Evolutionary conservation across 2,329 filamentous ascomycete genomes (phyloP).

Genomic region (Talaromyces sp.): DNA sequence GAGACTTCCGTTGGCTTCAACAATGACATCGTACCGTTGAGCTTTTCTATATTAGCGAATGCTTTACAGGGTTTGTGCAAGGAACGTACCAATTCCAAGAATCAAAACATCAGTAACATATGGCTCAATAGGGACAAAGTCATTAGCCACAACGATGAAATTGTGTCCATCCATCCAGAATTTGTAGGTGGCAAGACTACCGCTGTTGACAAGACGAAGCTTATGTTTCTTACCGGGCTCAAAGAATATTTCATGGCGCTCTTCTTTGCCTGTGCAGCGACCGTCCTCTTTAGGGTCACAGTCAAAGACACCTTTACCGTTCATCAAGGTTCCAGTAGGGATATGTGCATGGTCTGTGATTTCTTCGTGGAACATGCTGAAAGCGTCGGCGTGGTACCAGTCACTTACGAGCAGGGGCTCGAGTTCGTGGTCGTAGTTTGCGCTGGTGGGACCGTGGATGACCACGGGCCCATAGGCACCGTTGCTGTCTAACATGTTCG

Average conservation of each 20-base stretch:
- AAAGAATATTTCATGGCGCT: slow-evolving; percentile 47
- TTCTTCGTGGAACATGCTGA: slow-evolving; percentile 24
- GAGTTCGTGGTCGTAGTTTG: slow-evolving; percentile 38
- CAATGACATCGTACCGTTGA: slow-evolving; percentile 24
- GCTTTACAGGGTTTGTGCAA: not conserved
- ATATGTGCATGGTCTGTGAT: slow-evolving; percentile 25
- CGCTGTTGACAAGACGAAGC: slow-evolving; percentile 29
- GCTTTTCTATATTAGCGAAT: slow-evolving; percentile 38
- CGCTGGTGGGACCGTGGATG: slow-evolving; percentile 39
- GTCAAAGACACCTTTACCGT: slow-evolving; percentile 37
- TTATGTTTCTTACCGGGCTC: slow-evolving; percentile 35
- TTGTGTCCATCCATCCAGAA: slow-evolving; percentile 52
- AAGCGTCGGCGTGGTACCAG: slow-evolving; percentile 28
- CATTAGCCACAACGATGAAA: slow-evolving; percentile 53
- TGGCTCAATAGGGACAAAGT: slow-evolving; percentile 56
- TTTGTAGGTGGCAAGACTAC: slow-evolving; percentile 26
- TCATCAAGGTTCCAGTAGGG: slow-evolving; percentile 45
- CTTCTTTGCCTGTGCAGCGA: slow-evolving; percentile 27
- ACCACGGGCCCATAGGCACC: slow-evolving; percentile 60
- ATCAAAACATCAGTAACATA: slow-evolving; percentile 43
- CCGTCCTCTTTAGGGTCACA: slow-evolving; percentile 3
- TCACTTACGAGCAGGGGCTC: slow-evolving; percentile 36
- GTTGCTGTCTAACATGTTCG: slow-evolving; percentile 29
- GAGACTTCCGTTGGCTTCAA: slow-evolving; percentile 26
- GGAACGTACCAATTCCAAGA: not conserved